A percentile compares a stretch with the other conserved stretches of the same genome.
These are phyloP conservation scores for Aspergillus sclerotioniger DNA, from an alignment of 495 filamentous ascomycete species.

Conservation along the genomic window DNA sequence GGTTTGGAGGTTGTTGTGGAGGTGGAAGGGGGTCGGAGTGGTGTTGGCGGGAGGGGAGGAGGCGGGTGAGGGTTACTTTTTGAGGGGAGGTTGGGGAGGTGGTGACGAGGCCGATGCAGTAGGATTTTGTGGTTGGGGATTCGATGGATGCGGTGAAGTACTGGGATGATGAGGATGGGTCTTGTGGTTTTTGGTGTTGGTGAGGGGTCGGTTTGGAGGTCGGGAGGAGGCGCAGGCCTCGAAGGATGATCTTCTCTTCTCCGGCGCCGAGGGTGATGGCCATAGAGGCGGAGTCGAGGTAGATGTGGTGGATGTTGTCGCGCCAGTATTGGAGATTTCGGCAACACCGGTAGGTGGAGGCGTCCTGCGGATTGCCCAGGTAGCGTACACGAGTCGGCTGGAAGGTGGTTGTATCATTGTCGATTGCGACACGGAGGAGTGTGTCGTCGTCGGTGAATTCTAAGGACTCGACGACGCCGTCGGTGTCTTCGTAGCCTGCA, in stretches of 20 bases:
- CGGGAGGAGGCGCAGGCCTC: constrained; percentile 19
- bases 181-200: background rate
- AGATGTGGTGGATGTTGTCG: constrained; percentile 16
- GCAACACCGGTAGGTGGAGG: background rate
- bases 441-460: constrained; percentile 23
- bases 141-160: constrained; percentile 20
- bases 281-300: constrained; percentile 20
- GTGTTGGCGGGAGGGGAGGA: constrained; percentile 15
- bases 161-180: constrained; percentile 1
- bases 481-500: constrained; percentile 17
- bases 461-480: constrained; percentile 21
- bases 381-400: constrained; percentile 20
- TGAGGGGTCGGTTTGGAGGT: constrained; percentile 1
- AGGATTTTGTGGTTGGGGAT: constrained; percentile 7
- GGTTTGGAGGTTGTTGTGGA: background rate
- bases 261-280: constrained; percentile 9
- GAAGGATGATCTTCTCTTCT: constrained; percentile 13
- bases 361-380: constrained; percentile 14
- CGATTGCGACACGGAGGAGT: constrained; percentile 21
- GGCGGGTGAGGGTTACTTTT: constrained; percentile 12
- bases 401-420: constrained; percentile 16
- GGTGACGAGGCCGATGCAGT: constrained; percentile 17
- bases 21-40: constrained; percentile 6
- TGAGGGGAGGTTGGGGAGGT: constrained; percentile 2
- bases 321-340: constrained; percentile 19